These are phyloP conservation scores for Xerocomus nothofagi DNA, from an alignment of 1,284 basidiomycete species.

Conservation along the genomic window DNA sequence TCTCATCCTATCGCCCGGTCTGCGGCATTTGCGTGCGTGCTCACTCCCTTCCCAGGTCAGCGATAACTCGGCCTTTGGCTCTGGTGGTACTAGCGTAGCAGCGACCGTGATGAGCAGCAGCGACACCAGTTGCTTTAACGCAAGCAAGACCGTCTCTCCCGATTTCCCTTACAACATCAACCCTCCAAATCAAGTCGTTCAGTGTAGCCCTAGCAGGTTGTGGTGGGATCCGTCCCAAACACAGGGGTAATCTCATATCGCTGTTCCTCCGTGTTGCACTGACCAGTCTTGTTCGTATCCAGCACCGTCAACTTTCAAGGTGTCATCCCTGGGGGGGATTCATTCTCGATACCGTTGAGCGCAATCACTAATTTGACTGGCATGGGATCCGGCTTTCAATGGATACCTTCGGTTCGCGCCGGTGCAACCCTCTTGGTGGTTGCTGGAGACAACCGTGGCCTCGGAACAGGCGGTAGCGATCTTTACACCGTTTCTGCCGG, in stretches of 20 bases:
- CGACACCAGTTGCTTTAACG: conserved; percentile 62
- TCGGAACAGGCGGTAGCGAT: conserved; percentile 66
- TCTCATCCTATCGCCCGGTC: background rate
- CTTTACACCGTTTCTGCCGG: conserved; percentile 54
- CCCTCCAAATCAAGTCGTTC: conserved; percentile 59
- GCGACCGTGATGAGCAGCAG: conserved; percentile 53
- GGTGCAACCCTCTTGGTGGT: conserved; percentile 66
- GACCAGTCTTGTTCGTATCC: background rate
- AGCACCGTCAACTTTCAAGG: conserved; percentile 64
- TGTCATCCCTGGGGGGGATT: conserved; percentile 75
- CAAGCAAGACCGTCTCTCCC: conserved; percentile 47
- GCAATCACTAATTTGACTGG: conserved; percentile 40
- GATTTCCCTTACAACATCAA: conserved; percentile 60
- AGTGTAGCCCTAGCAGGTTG: conserved; percentile 58
- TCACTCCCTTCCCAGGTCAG: conserved; percentile 53
- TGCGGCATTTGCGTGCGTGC: background rate
- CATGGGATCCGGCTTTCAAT: conserved; percentile 65
- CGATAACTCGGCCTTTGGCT: conserved; percentile 66
- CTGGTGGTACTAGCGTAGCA: conserved; percentile 71
- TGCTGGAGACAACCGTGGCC: conserved; percentile 64
- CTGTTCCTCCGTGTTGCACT: background rate
- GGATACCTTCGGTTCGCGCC: conserved; percentile 60
- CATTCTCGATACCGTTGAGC: conserved; percentile 60
- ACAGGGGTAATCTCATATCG: conserved; percentile 49
- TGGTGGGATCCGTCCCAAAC: conserved; percentile 58